Conservation (phyloP, 768 basidiomycete genomes). For the Tylopilus subfusipes region DNA sequence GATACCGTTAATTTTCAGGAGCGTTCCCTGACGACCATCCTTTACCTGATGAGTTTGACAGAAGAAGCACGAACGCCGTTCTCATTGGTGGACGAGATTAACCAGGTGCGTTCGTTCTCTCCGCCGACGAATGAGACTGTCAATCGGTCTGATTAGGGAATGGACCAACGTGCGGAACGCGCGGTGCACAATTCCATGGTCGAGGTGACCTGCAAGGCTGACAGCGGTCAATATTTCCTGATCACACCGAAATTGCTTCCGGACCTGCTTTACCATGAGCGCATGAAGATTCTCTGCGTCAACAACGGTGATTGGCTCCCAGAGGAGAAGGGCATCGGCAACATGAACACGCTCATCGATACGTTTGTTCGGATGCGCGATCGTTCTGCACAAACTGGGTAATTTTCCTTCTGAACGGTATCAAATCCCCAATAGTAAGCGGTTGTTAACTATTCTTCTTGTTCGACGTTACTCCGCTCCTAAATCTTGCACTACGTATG, state of each 20-base stretch:
- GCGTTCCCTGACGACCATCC: too few relatives aligned
- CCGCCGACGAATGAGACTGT: constrained; percentile 2
- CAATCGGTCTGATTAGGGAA: constrained; percentile 52
- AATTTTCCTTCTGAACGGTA: background rate
- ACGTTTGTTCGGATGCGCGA: constrained; percentile 32
- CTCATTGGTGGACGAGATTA: constrained; percentile 98
- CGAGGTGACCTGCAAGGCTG: constrained; percentile 83
- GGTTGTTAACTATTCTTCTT: background rate
- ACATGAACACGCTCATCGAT: too few relatives aligned
- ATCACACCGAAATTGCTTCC: constrained; percentile 96
- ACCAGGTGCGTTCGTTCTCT: constrained; percentile 55
- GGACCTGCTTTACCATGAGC: constrained; percentile 81
- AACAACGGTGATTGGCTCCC: constrained; percentile 95
- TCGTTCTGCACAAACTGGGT: constrained; percentile 7
- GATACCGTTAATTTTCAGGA: constrained; percentile 52
- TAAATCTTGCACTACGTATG: constrained; percentile 5
- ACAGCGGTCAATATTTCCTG: constrained; percentile 95
- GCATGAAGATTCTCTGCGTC: constrained; percentile 92
- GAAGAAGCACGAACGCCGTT: constrained; percentile 94
- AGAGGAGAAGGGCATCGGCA: constrained; percentile 60
- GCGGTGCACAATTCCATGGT: constrained; percentile 96
- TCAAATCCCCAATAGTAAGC: background rate
- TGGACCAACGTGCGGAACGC: constrained; percentile 94
- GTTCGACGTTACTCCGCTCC: constrained; percentile 5
- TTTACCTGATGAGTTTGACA: constrained; percentile 94